Base-by-base conservation (phyloP, 306 rosid genomes). In the Fragaria vesca region DNA sequence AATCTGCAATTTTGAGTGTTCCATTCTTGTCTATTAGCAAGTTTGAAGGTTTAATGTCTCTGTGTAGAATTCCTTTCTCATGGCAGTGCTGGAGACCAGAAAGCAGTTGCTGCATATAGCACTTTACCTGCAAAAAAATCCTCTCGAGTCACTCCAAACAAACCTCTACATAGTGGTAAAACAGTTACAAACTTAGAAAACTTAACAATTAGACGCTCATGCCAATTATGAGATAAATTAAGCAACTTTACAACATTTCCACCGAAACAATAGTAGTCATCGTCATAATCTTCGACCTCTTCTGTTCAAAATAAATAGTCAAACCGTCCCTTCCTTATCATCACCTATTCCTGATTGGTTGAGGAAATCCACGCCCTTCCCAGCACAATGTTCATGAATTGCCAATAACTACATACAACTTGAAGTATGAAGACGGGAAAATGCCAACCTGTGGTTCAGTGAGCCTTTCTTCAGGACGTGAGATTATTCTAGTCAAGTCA, bases 91-190 rank as follows among this genome's bases (percentile, higher is more conserved):
- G 83, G 30, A 92, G 93, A 60, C 98, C 97, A 71, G 82, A 79
- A 76, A 94, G 93, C 77, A 93, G 72, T 66, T 93, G 96, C 70
- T 81, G 83, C 98, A 93, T 93, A 42, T 90, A 91, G 62, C 91
- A 77, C 82, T 91, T 93, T 11, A 91, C 85, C 97, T 93, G 89
- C 36, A 82, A n/a, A n/a, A 17, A 16, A 28, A 5, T 24, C 28
- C 69, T 6, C 69, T 6, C 30, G 4, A 58, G 30, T 58, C 28
- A 58, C 40, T 74, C 67, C 10, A 21, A 68, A 40, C 30, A 66
- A 36, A 66, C 12, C 62, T 55, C 17, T 67, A 67, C 50, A 26
- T n/a, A 42, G 28, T 40, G 51, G 30, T n/a, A 4, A 8, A 55
- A 55, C 5, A 55, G 30, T 8, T 55, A 55, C 20, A 2, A 55